Conservation (phyloP, 306 rosid genomes). For the Malus fusca region DNA sequence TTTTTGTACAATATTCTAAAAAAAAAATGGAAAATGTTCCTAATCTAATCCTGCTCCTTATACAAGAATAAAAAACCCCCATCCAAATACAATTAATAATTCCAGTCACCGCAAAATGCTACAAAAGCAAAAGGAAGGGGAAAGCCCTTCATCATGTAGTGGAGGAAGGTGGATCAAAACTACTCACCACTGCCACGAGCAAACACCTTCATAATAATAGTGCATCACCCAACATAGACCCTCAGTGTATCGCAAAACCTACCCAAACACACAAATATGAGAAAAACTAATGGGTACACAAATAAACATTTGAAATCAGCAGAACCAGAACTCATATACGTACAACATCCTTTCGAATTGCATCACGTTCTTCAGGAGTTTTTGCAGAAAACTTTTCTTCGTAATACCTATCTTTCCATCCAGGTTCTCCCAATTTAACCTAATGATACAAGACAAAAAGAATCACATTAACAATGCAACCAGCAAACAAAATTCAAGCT, state of each 20-base stretch:
- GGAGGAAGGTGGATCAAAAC: not conserved
- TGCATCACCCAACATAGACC: conserved; percentile 98
- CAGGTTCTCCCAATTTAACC: conserved; percentile 84
- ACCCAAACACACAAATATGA: conserved; percentile 19
- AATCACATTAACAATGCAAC: not conserved
- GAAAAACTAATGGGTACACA: conserved; percentile 6
- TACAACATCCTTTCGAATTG: conserved; percentile 82
- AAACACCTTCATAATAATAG: conserved; percentile 96
- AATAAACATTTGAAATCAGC: conserved; percentile 1
- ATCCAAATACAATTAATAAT: not conserved
- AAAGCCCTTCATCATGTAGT: not conserved
- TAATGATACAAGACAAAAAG: conserved; percentile 17
- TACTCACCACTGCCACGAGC: conserved; percentile 96
- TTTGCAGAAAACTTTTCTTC: conserved; percentile 70
- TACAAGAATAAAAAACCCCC: not conserved
- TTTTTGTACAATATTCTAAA: not conserved
- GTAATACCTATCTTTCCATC: conserved; percentile 97
- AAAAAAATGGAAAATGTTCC: not conserved
- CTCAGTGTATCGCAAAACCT: conserved; percentile 93
- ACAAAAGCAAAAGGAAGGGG: not conserved
- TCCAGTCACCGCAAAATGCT: not conserved
- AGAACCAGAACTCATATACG: conserved; percentile 28
- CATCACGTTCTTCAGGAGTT: conserved; percentile 86
- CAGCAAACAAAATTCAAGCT: not conserved
- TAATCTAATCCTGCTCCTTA: not conserved